Conservation (phyloP, 352 stramenopile species). For the Lagenidium giganteum region DNA sequence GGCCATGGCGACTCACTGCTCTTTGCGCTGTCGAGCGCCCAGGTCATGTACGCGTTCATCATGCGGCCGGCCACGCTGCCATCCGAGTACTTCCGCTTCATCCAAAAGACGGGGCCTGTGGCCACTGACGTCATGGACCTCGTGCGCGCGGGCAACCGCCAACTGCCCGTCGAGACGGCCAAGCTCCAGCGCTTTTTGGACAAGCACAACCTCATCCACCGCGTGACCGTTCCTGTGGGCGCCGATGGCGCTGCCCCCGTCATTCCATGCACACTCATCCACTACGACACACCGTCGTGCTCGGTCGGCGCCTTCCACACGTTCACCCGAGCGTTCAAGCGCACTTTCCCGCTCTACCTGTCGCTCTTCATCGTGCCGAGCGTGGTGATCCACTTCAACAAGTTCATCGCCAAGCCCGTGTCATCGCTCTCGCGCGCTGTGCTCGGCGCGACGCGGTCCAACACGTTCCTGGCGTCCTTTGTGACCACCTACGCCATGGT, state of each 20-base stretch:
- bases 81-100: constrained; percentile 80
- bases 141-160: constrained; percentile 56
- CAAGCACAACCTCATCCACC: constrained; percentile 23
- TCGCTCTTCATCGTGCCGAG: constrained; percentile 82
- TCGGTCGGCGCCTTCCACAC: constrained; percentile 34
- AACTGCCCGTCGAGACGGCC: constrained; percentile 27
- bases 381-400: constrained; percentile 79
- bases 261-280: constrained; percentile 60
- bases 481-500: constrained; percentile 64
- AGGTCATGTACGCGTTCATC: constrained; percentile 86
- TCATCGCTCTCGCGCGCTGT: constrained; percentile 47
- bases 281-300: constrained; percentile 48
- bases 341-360: constrained; percentile 77
- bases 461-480: constrained; percentile 70
- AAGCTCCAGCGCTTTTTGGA: constrained; percentile 36
- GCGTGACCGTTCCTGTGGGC: constrained; percentile 30
- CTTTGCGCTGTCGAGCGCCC: constrained; percentile 69
- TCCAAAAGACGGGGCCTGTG: constrained; percentile 65
- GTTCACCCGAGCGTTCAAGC: constrained; percentile 54
- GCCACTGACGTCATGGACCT: constrained; percentile 57
- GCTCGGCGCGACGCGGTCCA: constrained; percentile 67
- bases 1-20: constrained; percentile 72
- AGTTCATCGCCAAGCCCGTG: constrained; percentile 59
- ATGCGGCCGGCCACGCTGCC: constrained; percentile 70
- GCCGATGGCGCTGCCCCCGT: constrained; percentile 17